phyloP scores from a whole-genome alignment of 2,329 filamentous ascomycete genomes.

The Aspergillus sp. region DNA sequence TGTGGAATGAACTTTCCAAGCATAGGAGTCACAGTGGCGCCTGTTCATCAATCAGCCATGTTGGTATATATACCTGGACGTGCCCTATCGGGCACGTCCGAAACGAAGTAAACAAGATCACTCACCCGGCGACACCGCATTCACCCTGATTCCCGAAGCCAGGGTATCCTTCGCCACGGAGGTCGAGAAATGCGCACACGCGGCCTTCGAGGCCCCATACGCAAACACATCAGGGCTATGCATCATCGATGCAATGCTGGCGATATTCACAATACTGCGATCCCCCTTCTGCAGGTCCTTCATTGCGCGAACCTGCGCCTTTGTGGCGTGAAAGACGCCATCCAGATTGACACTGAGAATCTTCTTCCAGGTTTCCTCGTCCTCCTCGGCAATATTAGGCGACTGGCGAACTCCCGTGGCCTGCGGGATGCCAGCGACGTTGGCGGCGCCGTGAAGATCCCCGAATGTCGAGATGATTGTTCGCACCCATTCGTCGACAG shows the following conservation, averaged over 20 bases:
- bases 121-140: slow-evolving; percentile 56
- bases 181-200: slow-evolving; percentile 13
- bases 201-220: slow-evolving; percentile 16
- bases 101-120: not conserved
- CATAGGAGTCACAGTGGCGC: slow-evolving; percentile 14
- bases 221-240: slow-evolving; percentile 16
- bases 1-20: slow-evolving; percentile 9
- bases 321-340: slow-evolving; percentile 15
- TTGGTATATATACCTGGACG: not conserved
- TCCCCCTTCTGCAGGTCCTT: not conserved
- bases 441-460: slow-evolving; percentile 14
- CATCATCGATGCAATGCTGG: slow-evolving; percentile 11
- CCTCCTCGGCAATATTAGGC: slow-evolving; percentile 14
- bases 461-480: slow-evolving; percentile 8
- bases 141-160: slow-evolving; percentile 51
- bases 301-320: slow-evolving; percentile 14
- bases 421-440: slow-evolving; percentile 16
- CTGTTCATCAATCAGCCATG: not conserved
- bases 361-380: slow-evolving; percentile 9
- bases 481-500: slow-evolving; percentile 10
- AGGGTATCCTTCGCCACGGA: slow-evolving; percentile 13
- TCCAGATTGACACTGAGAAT: slow-evolving; percentile 15
- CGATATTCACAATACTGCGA: slow-evolving; percentile 16
- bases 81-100: no score
- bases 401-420: slow-evolving; percentile 1